Base-by-base conservation (phyloP, 129 eudicot genomes). In the Glebionis coronaria region DNA sequence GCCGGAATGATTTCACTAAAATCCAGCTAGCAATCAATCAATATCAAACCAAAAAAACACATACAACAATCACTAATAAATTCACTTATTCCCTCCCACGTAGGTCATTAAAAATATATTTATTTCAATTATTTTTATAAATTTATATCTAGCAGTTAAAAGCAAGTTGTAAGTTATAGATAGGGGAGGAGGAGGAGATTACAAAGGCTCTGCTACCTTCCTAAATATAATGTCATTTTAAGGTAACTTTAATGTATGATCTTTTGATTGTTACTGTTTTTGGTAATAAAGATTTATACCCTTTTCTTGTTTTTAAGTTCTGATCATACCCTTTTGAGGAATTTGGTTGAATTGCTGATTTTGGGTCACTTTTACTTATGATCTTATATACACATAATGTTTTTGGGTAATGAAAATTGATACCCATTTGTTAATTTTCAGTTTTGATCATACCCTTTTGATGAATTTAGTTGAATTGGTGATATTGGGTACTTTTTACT, bases 121-220 rank as follows among this genome's bases (percentile, higher is more conserved):
- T 4, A 18, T 28, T 19, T 55, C 28, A 20, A n/a, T 12, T 16
- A 0, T 13, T 56, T 1, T 12, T 55, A 55, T 55, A 27, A 25
- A 28, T 0, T 35, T 35, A 27, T 5, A n/a, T 31, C 19, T 19
- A 54, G 9, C 27, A 19, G 59, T 40, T 14, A 42, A 54, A 21
- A 11, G 49, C n/a, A 75, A 59, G 74, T 68, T 75, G 66, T 59
- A 46, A 42, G 29, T 12, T 4, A 20, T 10, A 5, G 31, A n/a
- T n/a, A n/a, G n/a, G 72, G 9, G 72, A 56, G 79, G 78, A 75
- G 79, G 71, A 67, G 74, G 77, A 74, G 78, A 45, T 73, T 63
- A 45, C 83, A 79, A 73, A 65, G 42, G 2, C 62, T 49, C 72
- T 63, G 45, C 82, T 64, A 25, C 72, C 68, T 73, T 71, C 73